Evolutionary conservation across 2,329 filamentous ascomycete genomes (phyloP).

Genomic region (Fusarium nanum): DNA sequence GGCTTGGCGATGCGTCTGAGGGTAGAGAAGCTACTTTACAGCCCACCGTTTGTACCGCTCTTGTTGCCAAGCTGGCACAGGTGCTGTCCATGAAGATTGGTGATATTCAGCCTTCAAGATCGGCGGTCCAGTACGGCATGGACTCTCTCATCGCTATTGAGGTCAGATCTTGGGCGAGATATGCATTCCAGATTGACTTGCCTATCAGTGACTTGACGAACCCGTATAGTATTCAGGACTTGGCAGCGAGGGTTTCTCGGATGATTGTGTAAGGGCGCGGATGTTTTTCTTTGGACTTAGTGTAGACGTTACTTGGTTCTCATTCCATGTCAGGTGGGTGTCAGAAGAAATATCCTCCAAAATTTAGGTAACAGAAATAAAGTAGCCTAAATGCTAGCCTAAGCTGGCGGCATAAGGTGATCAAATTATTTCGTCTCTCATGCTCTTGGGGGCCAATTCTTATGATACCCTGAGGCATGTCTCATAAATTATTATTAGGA

Average conservation of each 20-base stretch:
- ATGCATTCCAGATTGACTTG: constrained; percentile 43
- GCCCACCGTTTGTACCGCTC: constrained; percentile 37
- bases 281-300: neutral
- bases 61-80: constrained; percentile 41
- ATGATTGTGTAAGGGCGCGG: constrained; percentile 28
- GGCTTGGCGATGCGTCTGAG: constrained; percentile 25
- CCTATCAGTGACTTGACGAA: constrained; percentile 43
- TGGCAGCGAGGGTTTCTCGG: constrained; percentile 37
- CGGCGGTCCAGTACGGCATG: constrained; percentile 42
- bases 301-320: neutral
- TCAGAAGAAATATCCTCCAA: no score
- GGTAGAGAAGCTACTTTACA: constrained; percentile 36
- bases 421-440: no score
- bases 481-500: neutral
- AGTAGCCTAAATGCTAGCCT: no score
- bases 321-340: no score
- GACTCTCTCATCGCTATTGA: constrained; percentile 43
- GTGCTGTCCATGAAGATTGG: constrained; percentile 41
- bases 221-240: constrained; percentile 41
- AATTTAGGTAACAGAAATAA: no score
- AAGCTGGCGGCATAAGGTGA: no score
- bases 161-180: constrained; percentile 43
- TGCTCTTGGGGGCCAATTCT: no score
- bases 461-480: no score
- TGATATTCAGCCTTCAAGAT: constrained; percentile 39